Evolutionary conservation across 768 basidiomycete species (phyloP).

Genomic region (Fomitopsis serialis): DNA sequence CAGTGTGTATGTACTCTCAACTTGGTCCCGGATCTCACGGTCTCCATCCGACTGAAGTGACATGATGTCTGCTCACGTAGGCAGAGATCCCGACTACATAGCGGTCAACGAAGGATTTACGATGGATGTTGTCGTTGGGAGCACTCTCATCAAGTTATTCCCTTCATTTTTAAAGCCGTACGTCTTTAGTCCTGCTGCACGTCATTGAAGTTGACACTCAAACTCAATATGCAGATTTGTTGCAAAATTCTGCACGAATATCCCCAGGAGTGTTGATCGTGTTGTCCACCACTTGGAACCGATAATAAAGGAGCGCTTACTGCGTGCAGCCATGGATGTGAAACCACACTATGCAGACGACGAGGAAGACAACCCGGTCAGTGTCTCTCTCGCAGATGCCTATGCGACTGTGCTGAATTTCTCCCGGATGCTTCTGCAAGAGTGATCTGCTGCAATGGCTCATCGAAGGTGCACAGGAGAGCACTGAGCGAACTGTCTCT

Average conservation of each 20-base stretch:
- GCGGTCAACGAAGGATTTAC: conserved; percentile 28
- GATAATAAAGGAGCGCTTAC: conserved; percentile 9
- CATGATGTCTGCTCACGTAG: conserved; percentile 18
- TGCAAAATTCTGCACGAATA: conserved; percentile 7
- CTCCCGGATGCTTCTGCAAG: conserved; percentile 13
- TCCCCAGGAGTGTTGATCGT: neutral
- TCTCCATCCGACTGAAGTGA: neutral
- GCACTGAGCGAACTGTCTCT: conserved; percentile 20
- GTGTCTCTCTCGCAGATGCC: neutral
- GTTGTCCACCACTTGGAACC: conserved; percentile 6
- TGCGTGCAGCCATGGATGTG: too few species aligned
- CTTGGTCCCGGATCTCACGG: too few species aligned
- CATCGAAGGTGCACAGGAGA: conserved; percentile 24
- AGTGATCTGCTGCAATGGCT: conserved; percentile 37
- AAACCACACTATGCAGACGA: conserved; percentile 5
- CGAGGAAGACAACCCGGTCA: conserved; percentile 11
- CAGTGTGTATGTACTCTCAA: conserved; percentile 35
- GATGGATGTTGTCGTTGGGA: conserved; percentile 19
- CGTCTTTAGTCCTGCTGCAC: neutral
- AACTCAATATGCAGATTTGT: conserved; percentile 7
- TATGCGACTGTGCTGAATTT: neutral
- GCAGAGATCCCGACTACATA: conserved; percentile 34
- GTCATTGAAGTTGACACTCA: neutral
- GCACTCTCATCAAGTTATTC: conserved; percentile 19
- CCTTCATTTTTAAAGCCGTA: conserved; percentile 30